Conservation (phyloP, 768 basidiomycete genomes). For the Clavulina sp. region DNA sequence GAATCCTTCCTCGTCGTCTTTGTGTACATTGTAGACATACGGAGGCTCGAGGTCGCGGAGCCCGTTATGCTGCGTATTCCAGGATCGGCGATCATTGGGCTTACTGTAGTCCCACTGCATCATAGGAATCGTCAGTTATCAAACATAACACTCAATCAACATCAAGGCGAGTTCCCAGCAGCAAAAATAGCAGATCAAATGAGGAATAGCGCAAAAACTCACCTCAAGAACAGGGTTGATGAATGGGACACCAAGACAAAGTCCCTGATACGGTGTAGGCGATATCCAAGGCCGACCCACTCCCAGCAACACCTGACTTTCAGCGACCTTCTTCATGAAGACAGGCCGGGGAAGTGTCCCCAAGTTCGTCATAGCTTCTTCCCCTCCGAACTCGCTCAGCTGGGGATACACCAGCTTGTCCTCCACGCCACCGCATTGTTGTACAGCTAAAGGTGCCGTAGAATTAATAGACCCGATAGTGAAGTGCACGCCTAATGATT, state of each 20-base stretch:
- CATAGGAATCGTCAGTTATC: background rate
- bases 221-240: conserved; percentile 15
- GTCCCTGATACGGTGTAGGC: conserved; percentile 10
- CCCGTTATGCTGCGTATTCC: conserved; percentile 16
- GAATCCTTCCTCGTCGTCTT: conserved; percentile 10
- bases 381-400: too few species aligned
- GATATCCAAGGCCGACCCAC: conserved; percentile 6
- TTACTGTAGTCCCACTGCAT: conserved; percentile 12
- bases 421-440: background rate
- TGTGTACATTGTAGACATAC: conserved; percentile 16
- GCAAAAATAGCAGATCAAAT: background rate
- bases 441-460: background rate
- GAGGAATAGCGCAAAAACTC: background rate
- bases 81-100: conserved; percentile 13
- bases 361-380: background rate
- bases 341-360: background rate
- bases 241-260: conserved; percentile 16
- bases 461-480: background rate
- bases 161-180: too few species aligned
- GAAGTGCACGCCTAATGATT: background rate
- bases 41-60: conserved; percentile 12
- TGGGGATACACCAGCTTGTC: background rate
- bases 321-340: conserved; percentile 1
- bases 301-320: conserved; percentile 7
- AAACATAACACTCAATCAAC: too few species aligned